Evolutionary conservation across 495 filamentous ascomycete genomes (phyloP), one percentile per base, ranked within the genome.

Genomic region (Terfezia claveryi): DNA sequence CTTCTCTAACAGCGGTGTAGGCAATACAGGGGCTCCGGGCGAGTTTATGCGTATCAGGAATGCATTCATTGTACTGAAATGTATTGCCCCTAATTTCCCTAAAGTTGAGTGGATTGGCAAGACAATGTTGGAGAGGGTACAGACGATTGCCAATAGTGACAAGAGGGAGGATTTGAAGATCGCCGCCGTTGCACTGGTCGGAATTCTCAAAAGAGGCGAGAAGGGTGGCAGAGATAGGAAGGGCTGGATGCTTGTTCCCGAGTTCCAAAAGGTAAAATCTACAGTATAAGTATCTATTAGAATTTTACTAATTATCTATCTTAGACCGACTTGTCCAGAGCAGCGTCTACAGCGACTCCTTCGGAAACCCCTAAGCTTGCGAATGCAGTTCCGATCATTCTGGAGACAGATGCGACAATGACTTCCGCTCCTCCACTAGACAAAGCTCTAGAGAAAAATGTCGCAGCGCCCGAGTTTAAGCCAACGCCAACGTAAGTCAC

Each of bases 31-130:
- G 1, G 41, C 41, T 5, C 41, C 41, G 4, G 41, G 41, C 1
- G 88, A 99, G 65, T 99, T 91, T 74, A 96, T 94, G 87, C 87
- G 94, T 66, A 94, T 96, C 64, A 78, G 86, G 11, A 99, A 99
- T 64, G 85, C 87, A 37, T 92, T 95, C 59, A 87, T 80, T 55
- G 70, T 96, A n/a, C 72, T 95, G 54, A 94, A 91, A 64, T 74
- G 77, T 8, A 73, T 92, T 41, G 74, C 81, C 37, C 76, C 82
- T 36, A 72, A 79, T 61, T 96, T 92, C 75, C 92, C 92, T 23
- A 78, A 78, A 12, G 79, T 96, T 49, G 88, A 91, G 61, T 88
- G 83, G 72, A 86, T 88, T 71, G 91, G 85, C 20, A 74, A 76
- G 27, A 74, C 78, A 44, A 80, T 92, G 62, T 66, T 81, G 16